Conservation (phyloP, 805 yeast genomes). For the Ogataea trehalophila region DNA sequence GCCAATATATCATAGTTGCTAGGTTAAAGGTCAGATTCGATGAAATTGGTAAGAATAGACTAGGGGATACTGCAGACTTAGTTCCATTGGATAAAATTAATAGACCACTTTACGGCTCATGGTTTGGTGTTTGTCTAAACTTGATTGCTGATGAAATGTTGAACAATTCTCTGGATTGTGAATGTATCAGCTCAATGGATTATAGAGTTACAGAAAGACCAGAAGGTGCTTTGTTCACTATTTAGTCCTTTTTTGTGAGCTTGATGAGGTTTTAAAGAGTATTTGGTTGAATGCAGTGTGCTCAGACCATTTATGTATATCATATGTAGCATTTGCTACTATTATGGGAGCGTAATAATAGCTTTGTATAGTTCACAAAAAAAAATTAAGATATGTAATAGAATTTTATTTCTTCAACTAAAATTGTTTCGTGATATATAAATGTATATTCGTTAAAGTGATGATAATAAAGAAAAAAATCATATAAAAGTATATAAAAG, state of each 20-base stretch:
- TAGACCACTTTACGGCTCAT: slow-evolving; percentile 62
- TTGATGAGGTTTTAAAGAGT: too few relatives aligned
- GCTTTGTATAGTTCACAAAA: too few relatives aligned
- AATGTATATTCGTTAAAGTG: neutral
- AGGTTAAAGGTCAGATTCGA: slow-evolving; percentile 66
- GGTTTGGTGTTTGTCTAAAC: slow-evolving; percentile 62
- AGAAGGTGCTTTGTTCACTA: slow-evolving; percentile 37
- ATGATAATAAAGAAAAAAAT: neutral
- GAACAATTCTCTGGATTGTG: slow-evolving; percentile 32
- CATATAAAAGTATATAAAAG: neutral
- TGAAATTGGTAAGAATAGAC: slow-evolving; percentile 64
- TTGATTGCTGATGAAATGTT: slow-evolving; percentile 54
- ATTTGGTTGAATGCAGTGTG: too few relatives aligned
- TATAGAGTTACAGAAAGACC: slow-evolving; percentile 66
- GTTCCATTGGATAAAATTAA: slow-evolving; percentile 24
- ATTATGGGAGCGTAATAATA: too few relatives aligned
- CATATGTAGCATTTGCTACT: too few relatives aligned
- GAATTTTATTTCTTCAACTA: too few relatives aligned
- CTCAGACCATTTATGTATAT: too few relatives aligned
- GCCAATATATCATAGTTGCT: slow-evolving; percentile 36
- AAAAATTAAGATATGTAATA: too few relatives aligned
- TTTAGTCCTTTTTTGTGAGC: slow-evolving; percentile 2
- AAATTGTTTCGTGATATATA: too few relatives aligned
- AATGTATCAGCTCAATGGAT: slow-evolving; percentile 54
- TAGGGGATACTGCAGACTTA: slow-evolving; percentile 61